Evolutionary conservation across 1,284 basidiomycete species (phyloP).

Genomic region (Pascua sp.): DNA sequence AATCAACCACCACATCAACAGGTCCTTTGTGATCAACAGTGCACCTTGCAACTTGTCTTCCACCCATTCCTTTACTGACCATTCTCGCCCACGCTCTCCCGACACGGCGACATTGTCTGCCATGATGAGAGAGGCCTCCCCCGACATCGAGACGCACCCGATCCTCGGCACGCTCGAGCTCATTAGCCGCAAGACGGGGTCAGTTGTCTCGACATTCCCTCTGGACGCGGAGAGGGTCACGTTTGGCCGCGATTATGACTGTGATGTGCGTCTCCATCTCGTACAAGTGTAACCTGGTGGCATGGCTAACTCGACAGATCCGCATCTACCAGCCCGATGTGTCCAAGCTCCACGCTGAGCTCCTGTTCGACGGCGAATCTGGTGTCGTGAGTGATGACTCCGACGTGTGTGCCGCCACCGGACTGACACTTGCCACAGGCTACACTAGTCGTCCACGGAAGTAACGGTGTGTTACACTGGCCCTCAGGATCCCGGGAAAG

Average conservation of each 20-base stretch:
- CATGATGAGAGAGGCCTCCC: conserved; percentile 7
- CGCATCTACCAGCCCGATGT: conserved; percentile 46
- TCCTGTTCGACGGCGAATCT: conserved; percentile 39
- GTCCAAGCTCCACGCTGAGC: conserved; percentile 44
- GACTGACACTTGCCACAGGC: conserved; percentile 26
- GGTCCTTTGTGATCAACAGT: too few relatives aligned
- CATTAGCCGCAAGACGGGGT: conserved; percentile 31
- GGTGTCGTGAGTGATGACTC: conserved; percentile 28
- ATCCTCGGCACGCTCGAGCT: conserved; percentile 33
- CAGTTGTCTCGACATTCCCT: conserved; percentile 28
- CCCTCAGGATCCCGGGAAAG: conserved; percentile 5
- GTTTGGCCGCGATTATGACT: conserved; percentile 40
- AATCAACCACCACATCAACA: too few relatives aligned
- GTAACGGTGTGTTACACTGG: conserved; percentile 32
- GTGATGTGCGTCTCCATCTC: conserved; percentile 30
- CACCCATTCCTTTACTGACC: too few relatives aligned
- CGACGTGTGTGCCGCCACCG: not conserved
- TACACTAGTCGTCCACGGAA: conserved; percentile 34
- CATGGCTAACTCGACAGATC: conserved; percentile 25
- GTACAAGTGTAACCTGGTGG: not conserved
- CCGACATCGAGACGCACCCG: conserved; percentile 1
- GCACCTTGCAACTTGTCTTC: too few relatives aligned
- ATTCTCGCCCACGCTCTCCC: too few relatives aligned
- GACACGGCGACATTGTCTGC: too few relatives aligned
- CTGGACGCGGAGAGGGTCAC: conserved; percentile 38